Evolutionary conservation across 2,329 filamentous ascomycete species (phyloP).

Genomic region (Monosporascus sp.): DNA sequence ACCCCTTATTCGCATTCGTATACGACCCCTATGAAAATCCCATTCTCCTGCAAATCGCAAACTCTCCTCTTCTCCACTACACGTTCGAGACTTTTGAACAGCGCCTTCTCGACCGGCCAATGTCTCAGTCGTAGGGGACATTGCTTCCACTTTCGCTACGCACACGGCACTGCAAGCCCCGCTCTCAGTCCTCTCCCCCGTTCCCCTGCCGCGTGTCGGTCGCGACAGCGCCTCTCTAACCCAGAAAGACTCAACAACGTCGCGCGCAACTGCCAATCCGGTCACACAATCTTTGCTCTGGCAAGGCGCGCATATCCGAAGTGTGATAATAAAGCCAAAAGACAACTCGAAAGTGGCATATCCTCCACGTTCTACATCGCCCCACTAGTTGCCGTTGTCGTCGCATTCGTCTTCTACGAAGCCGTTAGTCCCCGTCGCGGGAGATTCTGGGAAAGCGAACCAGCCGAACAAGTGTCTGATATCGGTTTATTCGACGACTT

Average conservation of each 20-base stretch:
- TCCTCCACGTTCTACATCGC: constrained; percentile 18
- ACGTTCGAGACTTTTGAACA: neutral
- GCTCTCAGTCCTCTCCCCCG: neutral
- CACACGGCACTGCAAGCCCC: neutral
- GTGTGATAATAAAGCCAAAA: constrained; percentile 1
- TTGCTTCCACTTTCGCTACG: neutral
- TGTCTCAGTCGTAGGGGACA: neutral
- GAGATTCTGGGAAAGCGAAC: neutral
- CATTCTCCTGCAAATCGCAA: neutral
- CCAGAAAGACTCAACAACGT: neutral
- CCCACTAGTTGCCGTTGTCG: constrained; percentile 13
- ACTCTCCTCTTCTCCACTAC: neutral
- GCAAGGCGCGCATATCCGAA: neutral
- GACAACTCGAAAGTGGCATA: constrained; percentile 13
- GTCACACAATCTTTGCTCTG: neutral
- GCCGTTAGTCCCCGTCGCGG: constrained; percentile 1
- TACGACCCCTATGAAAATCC: neutral
- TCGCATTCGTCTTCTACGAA: constrained; percentile 16
- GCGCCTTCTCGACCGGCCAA: neutral
- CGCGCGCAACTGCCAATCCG: neutral
- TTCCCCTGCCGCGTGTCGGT: neutral
- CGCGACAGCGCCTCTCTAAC: neutral
- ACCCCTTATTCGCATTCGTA: neutral
- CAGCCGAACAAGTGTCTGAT: neutral
- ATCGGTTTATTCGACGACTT: constrained; percentile 3